A percentile compares a stretch with the other conserved stretches of the same genome.
Evolutionary conservation across 2,329 filamentous ascomycete species (phyloP).

Genomic region (Neurospora sp.): DNA sequence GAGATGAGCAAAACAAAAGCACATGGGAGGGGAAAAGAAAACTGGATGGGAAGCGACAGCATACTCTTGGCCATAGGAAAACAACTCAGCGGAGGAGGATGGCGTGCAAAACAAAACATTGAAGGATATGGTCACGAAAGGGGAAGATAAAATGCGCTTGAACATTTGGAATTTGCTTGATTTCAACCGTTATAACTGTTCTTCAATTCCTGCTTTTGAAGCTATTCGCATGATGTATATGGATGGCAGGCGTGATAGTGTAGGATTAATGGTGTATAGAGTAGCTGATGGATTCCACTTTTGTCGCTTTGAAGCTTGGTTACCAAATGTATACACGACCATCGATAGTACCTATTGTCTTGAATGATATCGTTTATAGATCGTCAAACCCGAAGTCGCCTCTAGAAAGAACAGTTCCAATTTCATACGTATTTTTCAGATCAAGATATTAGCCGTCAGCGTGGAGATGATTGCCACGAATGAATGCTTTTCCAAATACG

Average conservation of each 20-base stretch:
- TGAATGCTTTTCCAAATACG: too few species aligned
- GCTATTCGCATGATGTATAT: not conserved
- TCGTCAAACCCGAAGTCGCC: not conserved
- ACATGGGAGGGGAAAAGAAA: not conserved
- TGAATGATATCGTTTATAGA: not conserved
- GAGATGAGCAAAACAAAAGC: not conserved
- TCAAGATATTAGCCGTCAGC: too few species aligned
- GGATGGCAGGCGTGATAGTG: not conserved
- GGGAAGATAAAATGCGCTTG: not conserved
- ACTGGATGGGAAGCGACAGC: not conserved
- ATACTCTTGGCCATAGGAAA: not conserved
- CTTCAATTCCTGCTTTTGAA: not conserved
- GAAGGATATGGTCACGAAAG: not conserved
- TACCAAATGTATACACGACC: not conserved
- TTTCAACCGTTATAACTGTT: not conserved
- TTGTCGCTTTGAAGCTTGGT: not conserved
- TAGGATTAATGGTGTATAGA: not conserved
- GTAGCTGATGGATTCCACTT: not conserved
- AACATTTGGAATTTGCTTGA: not conserved
- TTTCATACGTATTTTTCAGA: too few species aligned
- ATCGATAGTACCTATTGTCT: not conserved
- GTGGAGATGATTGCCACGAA: too few species aligned
- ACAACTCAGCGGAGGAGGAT: not conserved
- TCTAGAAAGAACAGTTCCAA: too few species aligned
- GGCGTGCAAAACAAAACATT: not conserved